These are phyloP conservation scores for Aspergillus persii DNA, from an alignment of 2,329 filamentous ascomycete genomes.

Conservation along the genomic window DNA sequence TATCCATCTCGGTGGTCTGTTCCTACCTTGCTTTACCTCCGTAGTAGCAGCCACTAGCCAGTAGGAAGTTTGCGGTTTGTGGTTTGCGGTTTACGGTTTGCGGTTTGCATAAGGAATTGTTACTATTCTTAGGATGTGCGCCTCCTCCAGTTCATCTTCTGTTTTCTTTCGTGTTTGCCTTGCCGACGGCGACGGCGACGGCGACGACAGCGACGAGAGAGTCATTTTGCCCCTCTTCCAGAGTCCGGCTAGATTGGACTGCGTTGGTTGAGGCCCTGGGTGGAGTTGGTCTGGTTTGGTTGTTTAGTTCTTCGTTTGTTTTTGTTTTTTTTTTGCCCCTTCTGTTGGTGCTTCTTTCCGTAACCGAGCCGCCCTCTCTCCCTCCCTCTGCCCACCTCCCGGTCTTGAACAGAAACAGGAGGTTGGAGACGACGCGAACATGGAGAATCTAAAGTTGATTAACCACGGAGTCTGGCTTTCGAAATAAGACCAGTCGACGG, in stretches of 20 bases:
- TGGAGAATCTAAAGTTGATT: not conserved
- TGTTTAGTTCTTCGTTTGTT: not conserved
- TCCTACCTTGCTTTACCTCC: not conserved
- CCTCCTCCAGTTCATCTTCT: not conserved
- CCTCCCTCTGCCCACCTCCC: not conserved
- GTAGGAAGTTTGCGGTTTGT: not conserved
- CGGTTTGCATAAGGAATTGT: not conserved
- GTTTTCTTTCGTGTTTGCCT: not conserved
- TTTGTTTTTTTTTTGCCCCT: too few species aligned
- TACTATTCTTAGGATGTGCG: conserved; percentile 2
- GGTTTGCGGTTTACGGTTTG: not conserved
- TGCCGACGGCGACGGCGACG: not conserved
- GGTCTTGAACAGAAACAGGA: not conserved
- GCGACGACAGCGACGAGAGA: not conserved
- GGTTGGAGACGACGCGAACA: too few species aligned
- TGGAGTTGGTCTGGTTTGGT: not conserved
- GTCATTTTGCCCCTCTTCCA: not conserved
- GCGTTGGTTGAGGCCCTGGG: not conserved
- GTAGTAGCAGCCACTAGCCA: not conserved
- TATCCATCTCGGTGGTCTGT: not conserved
- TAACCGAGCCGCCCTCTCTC: too few species aligned
- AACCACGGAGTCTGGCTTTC: not conserved
- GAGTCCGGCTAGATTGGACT: not conserved
- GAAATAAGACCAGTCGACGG: not conserved
- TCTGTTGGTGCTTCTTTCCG: too few species aligned